Evolutionary conservation across 495 filamentous ascomycete genomes (phyloP).

Genomic region (Hyaloscypha hepaticicola): DNA sequence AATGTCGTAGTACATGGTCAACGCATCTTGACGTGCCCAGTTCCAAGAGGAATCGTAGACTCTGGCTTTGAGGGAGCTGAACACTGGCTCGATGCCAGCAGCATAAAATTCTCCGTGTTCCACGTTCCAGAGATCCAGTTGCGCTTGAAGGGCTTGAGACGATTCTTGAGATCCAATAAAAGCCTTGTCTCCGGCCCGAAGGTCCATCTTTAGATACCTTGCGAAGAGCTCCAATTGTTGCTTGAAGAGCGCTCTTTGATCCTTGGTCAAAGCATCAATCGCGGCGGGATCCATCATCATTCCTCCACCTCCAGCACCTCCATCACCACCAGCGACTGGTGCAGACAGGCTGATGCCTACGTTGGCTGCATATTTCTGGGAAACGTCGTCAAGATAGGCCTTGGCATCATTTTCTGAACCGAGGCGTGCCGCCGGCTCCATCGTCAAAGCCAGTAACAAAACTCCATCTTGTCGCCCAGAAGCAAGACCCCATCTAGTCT

Average conservation of each 20-base stretch:
- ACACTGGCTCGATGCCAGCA: constrained; percentile 87
- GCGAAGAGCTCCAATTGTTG: constrained; percentile 95
- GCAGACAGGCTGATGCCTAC: constrained; percentile 84
- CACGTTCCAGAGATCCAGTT: constrained; percentile 89
- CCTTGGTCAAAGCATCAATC: constrained; percentile 94
- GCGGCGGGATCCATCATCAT: constrained; percentile 99
- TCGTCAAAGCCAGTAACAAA: constrained; percentile 83
- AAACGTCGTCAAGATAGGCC: constrained; percentile 79
- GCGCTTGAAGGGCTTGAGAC: constrained; percentile 80
- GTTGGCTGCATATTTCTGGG: constrained; percentile 84
- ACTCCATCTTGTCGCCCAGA: constrained; percentile 89
- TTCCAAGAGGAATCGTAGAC: constrained; percentile 99
- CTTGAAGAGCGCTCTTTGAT: constrained; percentile 92
- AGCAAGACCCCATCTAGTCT: constrained; percentile 88
- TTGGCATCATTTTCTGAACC: constrained; percentile 90
- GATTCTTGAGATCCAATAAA: constrained; percentile 80
- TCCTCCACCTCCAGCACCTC: constrained; percentile 65
- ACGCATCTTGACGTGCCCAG: constrained; percentile 95
- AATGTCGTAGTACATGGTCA: constrained; percentile 99
- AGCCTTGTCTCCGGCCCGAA: constrained; percentile 92
- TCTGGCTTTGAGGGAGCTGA: constrained; percentile 89
- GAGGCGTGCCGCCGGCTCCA: constrained; percentile 85
- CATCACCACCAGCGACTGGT: constrained; percentile 68
- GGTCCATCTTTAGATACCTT: constrained; percentile 94
- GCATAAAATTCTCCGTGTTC: constrained; percentile 98